These are phyloP conservation scores for Tetrahymena thermophila DNA, from an alignment of 73 alveolate genomes.

Conservation along the genomic window DNA sequence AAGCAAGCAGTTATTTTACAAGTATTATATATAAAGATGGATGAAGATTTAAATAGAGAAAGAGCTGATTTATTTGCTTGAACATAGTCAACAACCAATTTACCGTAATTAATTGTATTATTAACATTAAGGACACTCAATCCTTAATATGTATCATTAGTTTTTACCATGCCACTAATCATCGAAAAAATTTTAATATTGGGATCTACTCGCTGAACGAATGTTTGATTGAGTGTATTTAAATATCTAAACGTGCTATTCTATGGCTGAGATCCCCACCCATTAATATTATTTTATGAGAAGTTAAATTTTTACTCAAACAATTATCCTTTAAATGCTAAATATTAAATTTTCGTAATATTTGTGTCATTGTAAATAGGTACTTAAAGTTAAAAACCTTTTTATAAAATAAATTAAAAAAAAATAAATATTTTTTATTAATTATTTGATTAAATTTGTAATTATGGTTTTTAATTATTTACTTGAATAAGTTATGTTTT, in stretches of 20 bases:
- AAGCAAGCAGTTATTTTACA: not conserved
- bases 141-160: not conserved
- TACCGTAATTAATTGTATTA: not conserved
- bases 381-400: not conserved
- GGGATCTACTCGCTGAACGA: not conserved
- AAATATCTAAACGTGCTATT: not conserved
- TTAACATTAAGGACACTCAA: not conserved
- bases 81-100: not conserved
- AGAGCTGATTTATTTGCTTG: not conserved
- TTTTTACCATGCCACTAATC: not conserved
- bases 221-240: not conserved
- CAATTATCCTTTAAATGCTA: not conserved
- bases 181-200: not conserved
- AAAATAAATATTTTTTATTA: no score
- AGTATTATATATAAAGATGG: not conserved
- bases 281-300: not conserved
- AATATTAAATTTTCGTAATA: not conserved
- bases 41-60: not conserved
- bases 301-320: not conserved
- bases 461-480: not conserved
- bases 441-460: not conserved
- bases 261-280: not conserved
- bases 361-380: not conserved
- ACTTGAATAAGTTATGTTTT: not conserved
- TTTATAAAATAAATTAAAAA: not conserved